These are phyloP conservation scores for Hanseniaspora guilliermondii DNA, from an alignment of 805 yeast genomes.

Conservation along the genomic window DNA sequence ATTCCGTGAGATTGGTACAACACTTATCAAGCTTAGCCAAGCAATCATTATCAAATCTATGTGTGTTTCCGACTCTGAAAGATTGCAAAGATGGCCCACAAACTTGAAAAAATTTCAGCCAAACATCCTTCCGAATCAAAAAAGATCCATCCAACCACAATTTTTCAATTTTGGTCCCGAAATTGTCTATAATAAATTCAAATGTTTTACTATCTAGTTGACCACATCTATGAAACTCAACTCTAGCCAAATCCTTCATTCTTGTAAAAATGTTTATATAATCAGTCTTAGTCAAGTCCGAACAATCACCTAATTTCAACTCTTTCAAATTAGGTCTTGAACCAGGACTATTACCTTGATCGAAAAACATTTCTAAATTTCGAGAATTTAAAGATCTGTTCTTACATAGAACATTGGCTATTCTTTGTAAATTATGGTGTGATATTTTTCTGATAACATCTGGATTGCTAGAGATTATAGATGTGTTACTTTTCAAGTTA, in stretches of 20 bases:
- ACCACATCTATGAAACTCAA: constrained; percentile 85
- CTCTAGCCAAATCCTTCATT: constrained; percentile 57
- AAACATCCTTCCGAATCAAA: constrained; percentile 56
- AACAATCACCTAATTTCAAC: constrained; percentile 86
- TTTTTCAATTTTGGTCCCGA: constrained; percentile 37
- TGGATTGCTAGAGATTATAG: constrained; percentile 17
- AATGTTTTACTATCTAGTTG: constrained; percentile 70
- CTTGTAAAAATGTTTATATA: constrained; percentile 58
- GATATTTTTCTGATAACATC: constrained; percentile 86
- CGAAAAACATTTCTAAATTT: constrained; percentile 63
- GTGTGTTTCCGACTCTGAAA: constrained; percentile 68
- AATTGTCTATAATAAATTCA: constrained; percentile 46
- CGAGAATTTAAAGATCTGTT: constrained; percentile 66
- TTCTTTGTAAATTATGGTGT: constrained; percentile 50
- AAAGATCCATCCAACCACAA: constrained; percentile 82
- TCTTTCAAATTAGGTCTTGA: constrained; percentile 29
- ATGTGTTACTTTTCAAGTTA: constrained; percentile 36
- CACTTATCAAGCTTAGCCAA: constrained; percentile 48
- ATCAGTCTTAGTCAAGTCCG: constrained; percentile 55
- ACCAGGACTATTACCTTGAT: constrained; percentile 26
- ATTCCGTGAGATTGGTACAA: constrained; percentile 40
- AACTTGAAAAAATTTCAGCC: constrained; percentile 62
- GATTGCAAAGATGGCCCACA: constrained; percentile 42
- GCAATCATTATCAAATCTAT: constrained; percentile 61
- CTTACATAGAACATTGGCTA: constrained; percentile 64